Percentiles rank a stretch among this genome's conserved stretches.
Evolutionary conservation across 345 rosid genomes (phyloP).

Genomic region (Salix brachista): DNA sequence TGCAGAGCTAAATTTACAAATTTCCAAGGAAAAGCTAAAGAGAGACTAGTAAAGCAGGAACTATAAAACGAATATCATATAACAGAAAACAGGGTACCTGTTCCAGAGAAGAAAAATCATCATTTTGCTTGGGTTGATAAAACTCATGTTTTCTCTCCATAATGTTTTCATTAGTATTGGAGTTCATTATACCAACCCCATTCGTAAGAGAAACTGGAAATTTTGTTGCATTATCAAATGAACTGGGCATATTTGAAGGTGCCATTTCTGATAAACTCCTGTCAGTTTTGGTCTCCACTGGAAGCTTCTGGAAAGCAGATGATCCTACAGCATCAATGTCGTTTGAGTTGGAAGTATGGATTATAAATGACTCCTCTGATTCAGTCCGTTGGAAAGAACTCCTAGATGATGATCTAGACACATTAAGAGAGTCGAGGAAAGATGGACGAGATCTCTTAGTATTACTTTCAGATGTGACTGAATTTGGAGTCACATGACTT

Average conservation of each 20-base stretch:
- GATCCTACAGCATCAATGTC: conserved; percentile 34
- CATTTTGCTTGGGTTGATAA: conserved; percentile 58
- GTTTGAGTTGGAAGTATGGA: conserved; percentile 34
- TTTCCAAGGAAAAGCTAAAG: not conserved
- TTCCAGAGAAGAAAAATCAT: conserved; percentile 87
- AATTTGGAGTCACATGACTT: conserved; percentile 25
- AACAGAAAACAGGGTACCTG: conserved; percentile 50
- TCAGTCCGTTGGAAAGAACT: conserved; percentile 38
- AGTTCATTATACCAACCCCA: conserved; percentile 26
- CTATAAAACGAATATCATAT: not conserved
- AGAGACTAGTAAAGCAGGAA: not conserved
- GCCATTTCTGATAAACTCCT: conserved; percentile 32
- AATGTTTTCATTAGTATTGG: conserved; percentile 28
- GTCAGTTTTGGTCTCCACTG: conserved; percentile 28
- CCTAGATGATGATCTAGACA: conserved; percentile 49
- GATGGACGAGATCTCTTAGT: conserved; percentile 75
- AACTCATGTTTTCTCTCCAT: conserved; percentile 38
- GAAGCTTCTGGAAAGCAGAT: conserved; percentile 32
- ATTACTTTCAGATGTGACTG: conserved; percentile 46
- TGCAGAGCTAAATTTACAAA: not conserved
- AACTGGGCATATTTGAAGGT: conserved; percentile 28
- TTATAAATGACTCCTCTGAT: conserved; percentile 26
- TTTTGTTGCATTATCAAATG: conserved; percentile 28
- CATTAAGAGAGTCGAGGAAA: conserved; percentile 78
- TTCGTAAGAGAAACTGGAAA: conserved; percentile 31